phyloP scores from a whole-genome alignment of 257 asterid genomes.

The Nicotiana tomentosiformis region DNA sequence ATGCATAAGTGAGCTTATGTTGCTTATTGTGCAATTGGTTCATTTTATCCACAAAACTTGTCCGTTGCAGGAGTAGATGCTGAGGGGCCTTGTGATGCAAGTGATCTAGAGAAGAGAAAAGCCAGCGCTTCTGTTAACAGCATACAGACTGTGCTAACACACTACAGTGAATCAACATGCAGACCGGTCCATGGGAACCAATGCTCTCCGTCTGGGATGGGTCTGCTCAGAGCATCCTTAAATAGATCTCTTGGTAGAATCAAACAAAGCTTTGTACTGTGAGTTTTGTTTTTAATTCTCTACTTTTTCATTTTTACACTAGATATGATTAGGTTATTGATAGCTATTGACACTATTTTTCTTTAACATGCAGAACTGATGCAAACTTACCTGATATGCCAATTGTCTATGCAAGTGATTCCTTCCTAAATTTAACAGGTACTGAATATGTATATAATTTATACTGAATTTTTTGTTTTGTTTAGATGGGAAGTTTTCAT shows the following conservation, averaged over 20 bases:
- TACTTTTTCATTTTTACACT: constrained; percentile 6
- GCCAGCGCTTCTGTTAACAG: constrained; percentile 47
- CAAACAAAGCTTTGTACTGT: constrained; percentile 99
- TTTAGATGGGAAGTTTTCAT: not conserved
- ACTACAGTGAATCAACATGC: constrained; percentile 71
- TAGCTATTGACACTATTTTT: constrained; percentile 4
- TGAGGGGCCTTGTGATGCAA: constrained; percentile 63
- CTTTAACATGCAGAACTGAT: constrained; percentile 52
- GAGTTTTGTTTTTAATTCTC: constrained; percentile 49
- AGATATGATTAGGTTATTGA: not conserved
- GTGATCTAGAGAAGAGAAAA: constrained; percentile 66
- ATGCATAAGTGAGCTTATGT: too few species aligned
- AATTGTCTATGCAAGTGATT: constrained; percentile 83
- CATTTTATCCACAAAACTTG: constrained; percentile 4
- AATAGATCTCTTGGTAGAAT: constrained; percentile 90
- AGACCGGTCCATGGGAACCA: constrained; percentile 51
- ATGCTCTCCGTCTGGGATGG: constrained; percentile 37
- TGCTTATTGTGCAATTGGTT: not conserved
- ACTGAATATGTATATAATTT: not conserved
- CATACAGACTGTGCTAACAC: constrained; percentile 61
- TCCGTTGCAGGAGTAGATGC: constrained; percentile 46
- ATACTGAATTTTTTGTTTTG: not conserved
- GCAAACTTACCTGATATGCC: constrained; percentile 73
- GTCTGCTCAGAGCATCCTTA: constrained; percentile 47
- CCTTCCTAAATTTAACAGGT: constrained; percentile 83